phyloP scores from a whole-genome alignment of 768 basidiomycete species.

The Ephemerocybe angulata region DNA sequence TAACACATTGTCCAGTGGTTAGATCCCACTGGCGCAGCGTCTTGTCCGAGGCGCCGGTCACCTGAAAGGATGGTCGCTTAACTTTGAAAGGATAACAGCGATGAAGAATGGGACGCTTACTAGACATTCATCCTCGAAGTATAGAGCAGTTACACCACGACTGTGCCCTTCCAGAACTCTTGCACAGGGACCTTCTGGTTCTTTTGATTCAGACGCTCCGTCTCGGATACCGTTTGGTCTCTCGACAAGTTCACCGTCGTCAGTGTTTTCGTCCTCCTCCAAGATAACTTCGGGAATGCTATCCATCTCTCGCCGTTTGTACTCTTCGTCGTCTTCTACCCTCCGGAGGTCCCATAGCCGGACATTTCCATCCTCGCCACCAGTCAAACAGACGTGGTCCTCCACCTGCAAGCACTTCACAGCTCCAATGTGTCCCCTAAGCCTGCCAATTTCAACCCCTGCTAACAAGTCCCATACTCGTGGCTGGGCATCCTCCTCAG shows the following conservation, averaged over 20 bases:
- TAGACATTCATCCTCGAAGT: slow-evolving; percentile 92
- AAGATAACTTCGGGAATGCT: slow-evolving; percentile 61
- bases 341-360: slow-evolving; percentile 87
- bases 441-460: slow-evolving; percentile 80
- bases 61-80: slow-evolving; percentile 44
- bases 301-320: slow-evolving; percentile 52
- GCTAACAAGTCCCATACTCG: slow-evolving; percentile 93
- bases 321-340: slow-evolving; percentile 72
- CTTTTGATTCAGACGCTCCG: slow-evolving; percentile 33
- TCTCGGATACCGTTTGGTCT: slow-evolving; percentile 39
- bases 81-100: slow-evolving; percentile 5
- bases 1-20: slow-evolving; percentile 93
- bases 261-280: slow-evolving; percentile 52
- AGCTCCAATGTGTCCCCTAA: slow-evolving; percentile 75
- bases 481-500: slow-evolving; percentile 81
- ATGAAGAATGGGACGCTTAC: slow-evolving; percentile 40
- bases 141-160: slow-evolving; percentile 88
- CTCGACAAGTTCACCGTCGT: slow-evolving; percentile 37
- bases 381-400: slow-evolving; percentile 85
- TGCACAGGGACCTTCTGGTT: slow-evolving; percentile 59
- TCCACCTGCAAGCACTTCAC: slow-evolving; percentile 95
- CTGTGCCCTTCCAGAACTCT: slow-evolving; percentile 86
- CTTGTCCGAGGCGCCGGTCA: slow-evolving; percentile 97
- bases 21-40: slow-evolving; percentile 99
- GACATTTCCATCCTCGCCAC: slow-evolving; percentile 81